phyloP scores from a whole-genome alignment of 495 filamentous ascomycete genomes.

The Penicillium canariense region DNA sequence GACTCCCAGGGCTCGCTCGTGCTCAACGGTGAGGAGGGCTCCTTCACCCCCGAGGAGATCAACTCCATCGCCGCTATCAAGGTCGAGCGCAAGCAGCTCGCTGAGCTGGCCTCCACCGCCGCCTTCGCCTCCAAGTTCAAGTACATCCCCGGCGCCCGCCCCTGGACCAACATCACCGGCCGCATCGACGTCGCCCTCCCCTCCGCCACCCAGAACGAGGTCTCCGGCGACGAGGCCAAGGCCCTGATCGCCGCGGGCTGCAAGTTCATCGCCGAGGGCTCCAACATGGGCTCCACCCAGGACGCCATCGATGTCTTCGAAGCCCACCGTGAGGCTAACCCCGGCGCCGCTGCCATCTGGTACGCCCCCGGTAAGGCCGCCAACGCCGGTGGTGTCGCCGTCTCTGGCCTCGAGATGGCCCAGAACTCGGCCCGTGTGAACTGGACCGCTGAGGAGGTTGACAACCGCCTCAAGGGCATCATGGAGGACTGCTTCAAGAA shows the following conservation, averaged over 20 bases:
- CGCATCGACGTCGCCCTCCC: slow-evolving; percentile 90
- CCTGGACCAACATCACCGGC: slow-evolving; percentile 79
- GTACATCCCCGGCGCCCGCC: slow-evolving; percentile 84
- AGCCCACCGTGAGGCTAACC: slow-evolving; percentile 67
- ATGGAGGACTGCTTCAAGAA: slow-evolving; percentile 94
- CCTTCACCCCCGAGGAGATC: slow-evolving; percentile 77
- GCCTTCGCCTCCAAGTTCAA: slow-evolving; percentile 67
- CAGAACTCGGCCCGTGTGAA: slow-evolving; percentile 86
- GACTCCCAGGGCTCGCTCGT: slow-evolving; percentile 86
- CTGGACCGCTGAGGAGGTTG: slow-evolving; percentile 89
- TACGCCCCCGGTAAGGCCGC: slow-evolving; percentile 92
- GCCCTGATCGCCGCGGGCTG: slow-evolving; percentile 71
- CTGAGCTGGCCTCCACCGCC: slow-evolving; percentile 53
- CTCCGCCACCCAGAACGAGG: slow-evolving; percentile 96
- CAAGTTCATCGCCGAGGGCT: slow-evolving; percentile 91
- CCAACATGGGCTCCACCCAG: slow-evolving; percentile 98
- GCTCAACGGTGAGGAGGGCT: slow-evolving; percentile 55
- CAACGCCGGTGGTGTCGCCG: slow-evolving; percentile 96
- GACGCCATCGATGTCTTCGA: slow-evolving; percentile 95
- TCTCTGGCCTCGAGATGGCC: slow-evolving; percentile 98
- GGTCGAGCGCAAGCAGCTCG: slow-evolving; percentile 79
- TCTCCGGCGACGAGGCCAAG: slow-evolving; percentile 83
- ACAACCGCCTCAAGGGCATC: slow-evolving; percentile 86
- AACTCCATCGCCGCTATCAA: slow-evolving; percentile 76
- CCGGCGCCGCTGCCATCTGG: slow-evolving; percentile 74